Conservation (phyloP, 2,329 filamentous ascomycete genomes). For the Beauveria pseudobassiana region DNA sequence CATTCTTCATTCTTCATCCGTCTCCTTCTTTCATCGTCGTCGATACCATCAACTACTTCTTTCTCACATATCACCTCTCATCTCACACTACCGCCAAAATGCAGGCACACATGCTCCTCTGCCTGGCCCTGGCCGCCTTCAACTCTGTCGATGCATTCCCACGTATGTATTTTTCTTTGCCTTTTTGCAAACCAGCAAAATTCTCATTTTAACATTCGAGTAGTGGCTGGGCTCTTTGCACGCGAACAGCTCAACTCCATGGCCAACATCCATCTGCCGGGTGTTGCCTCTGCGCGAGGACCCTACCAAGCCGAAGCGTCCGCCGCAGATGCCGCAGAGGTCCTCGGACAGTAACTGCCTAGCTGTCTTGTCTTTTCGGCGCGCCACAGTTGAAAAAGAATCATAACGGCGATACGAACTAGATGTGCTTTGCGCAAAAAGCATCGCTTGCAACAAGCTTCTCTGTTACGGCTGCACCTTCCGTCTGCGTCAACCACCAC, state of each 20-base stretch:
- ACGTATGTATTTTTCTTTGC: neutral
- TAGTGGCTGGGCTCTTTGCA: neutral
- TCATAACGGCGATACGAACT: neutral
- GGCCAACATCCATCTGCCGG: neutral
- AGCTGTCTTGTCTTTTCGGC: neutral
- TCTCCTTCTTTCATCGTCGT: neutral
- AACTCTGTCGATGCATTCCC: neutral
- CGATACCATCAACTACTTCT: neutral
- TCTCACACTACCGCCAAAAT: neutral
- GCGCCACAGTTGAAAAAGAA: neutral
- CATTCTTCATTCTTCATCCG: neutral
- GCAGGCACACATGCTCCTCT: slow-evolving; percentile 1
- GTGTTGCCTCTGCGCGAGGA: neutral
- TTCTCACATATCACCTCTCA: neutral
- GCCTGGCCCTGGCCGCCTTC: slow-evolving; percentile 1
- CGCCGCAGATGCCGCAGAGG: neutral
- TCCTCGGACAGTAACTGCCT: neutral
- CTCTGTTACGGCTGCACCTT: no score
- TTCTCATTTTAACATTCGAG: neutral
- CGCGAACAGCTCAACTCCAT: neutral
- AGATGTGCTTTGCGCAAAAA: no score
- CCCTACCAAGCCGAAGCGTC: neutral
- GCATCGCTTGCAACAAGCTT: no score
- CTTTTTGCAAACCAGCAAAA: neutral
- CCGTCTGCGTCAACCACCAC: neutral